Base-by-base conservation (phyloP, 1,284 basidiomycete genomes). In the Stygiomarasmius scandens region DNA sequence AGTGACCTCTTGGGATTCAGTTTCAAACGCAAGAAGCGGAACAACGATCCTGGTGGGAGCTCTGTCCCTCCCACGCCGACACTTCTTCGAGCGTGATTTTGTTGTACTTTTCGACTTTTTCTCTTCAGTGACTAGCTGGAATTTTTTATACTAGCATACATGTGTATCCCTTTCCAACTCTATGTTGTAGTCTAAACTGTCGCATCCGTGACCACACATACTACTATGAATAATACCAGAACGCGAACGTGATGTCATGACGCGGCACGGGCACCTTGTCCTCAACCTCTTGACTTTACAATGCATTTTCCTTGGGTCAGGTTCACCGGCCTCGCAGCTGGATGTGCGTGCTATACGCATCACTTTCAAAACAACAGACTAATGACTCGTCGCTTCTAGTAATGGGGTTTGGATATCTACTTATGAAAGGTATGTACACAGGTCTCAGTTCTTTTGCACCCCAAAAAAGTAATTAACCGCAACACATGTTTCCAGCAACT, bases 341-440 rank as follows among this genome's bases (percentile, higher is more conserved):
- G 77, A 58, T 64, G 85, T 86, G 68, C 69, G 85, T 81, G 55
- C 29, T 12, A 5, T 32, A n/a, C n/a, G n/a, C n/a, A n/a, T n/a
- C n/a, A n/a, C n/a, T n/a, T n/a, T n/a, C n/a, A n/a, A n/a, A n/a
- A n/a, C n/a, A n/a, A n/a, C n/a, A n/a, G n/a, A n/a, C 29, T 6
- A 32, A 12, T 12, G 5, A 32, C 29, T 32, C 12, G 29, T 32
- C 38, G 38, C 38, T 41, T 41, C 38, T 34, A 89, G 87, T 89
- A 58, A 79, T 85, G 69, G 79, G 81, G 20, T 61, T 81, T 56
- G 88, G 87, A 29, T 90, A 87, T 68, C 61, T 74, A 38, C 68
- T 86, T 57, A 88, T 90, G 88, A 82, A 77, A 71, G 77, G 87
- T 89, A 58, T n/a, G n/a, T n/a, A n/a, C n/a, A n/a, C n/a, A 53